Percentiles rank a stretch among this genome's conserved stretches.
Evolutionary conservation across 2,329 filamentous ascomycete species (phyloP).

Genomic region (Apiospora sp.): DNA sequence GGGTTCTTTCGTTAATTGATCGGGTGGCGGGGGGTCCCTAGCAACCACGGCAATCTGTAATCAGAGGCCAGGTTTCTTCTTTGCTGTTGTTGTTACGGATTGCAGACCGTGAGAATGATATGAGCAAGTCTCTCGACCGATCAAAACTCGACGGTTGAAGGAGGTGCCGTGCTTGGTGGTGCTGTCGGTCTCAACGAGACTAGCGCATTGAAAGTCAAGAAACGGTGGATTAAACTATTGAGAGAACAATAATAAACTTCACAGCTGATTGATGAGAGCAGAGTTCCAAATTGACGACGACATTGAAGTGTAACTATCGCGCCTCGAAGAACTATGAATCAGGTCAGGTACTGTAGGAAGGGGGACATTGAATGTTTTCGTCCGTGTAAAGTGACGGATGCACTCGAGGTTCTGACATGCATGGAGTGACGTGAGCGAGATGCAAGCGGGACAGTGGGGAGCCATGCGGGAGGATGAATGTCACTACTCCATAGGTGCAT

Average conservation of each 20-base stretch:
- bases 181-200: not conserved
- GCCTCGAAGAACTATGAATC: not conserved
- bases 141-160: not conserved
- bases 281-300: not conserved
- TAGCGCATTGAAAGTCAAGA: not conserved
- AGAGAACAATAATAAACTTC: not conserved
- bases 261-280: not conserved
- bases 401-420: not conserved
- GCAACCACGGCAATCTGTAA: not conserved
- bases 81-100: not conserved
- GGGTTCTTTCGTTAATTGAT: not conserved
- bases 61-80: not conserved
- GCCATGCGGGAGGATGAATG: constrained; percentile 6
- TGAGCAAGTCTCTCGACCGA: not conserved
- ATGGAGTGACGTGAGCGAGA: constrained; percentile 1
- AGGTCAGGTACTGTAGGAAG: not conserved
- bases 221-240: not conserved
- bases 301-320: not conserved
- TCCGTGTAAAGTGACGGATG: not conserved
- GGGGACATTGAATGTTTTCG: not conserved
- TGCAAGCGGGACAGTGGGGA: constrained; percentile 7
- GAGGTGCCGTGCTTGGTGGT: not conserved
- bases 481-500: constrained; percentile 14
- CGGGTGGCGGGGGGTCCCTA: not conserved
- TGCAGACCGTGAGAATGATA: not conserved